A percentile compares a stretch with the other conserved stretches of the same genome.
Evolutionary conservation across 208 protist species (phyloP).

Genomic region (Trypanosoma scelopori): DNA sequence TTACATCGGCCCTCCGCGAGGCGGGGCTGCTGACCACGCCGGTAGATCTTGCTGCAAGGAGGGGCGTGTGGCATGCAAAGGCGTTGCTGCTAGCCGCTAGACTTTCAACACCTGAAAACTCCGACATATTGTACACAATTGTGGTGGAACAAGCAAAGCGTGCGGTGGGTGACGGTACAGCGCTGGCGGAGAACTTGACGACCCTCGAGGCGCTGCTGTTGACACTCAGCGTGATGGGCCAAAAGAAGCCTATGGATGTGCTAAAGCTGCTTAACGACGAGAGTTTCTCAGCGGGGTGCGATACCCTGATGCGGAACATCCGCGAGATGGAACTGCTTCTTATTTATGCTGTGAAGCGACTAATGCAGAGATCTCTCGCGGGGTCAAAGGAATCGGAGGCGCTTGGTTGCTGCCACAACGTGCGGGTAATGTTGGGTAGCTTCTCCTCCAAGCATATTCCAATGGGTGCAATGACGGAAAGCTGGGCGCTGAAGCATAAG

Average conservation of each 20-base stretch:
- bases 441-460: constrained; percentile 71
- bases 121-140: constrained; percentile 48
- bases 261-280: constrained; percentile 71
- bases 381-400: constrained; percentile 48
- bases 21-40: constrained; percentile 33
- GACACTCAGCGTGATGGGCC: constrained; percentile 48
- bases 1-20: constrained; percentile 48
- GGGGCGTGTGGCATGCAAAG: constrained; percentile 47
- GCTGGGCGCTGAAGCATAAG: constrained; percentile 51
- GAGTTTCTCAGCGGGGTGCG: constrained; percentile 46
- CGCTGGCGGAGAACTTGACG: constrained; percentile 50
- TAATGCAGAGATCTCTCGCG: constrained; percentile 32
- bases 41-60: constrained; percentile 17
- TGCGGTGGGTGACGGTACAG: constrained; percentile 24
- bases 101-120: constrained; percentile 50
- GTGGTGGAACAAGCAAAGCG: constrained; percentile 34
- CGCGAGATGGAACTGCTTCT: constrained; percentile 29
- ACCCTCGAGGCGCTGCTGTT: constrained; percentile 76
- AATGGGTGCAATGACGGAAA: constrained; percentile 58
- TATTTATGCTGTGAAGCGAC: constrained; percentile 53
- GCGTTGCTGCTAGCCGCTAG: constrained; percentile 54
- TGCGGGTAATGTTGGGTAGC: constrained; percentile 51
- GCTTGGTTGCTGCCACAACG: constrained; percentile 57
- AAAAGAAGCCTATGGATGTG: constrained; percentile 53
- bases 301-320: constrained; percentile 26